These are phyloP conservation scores for Trebouxia sp. DNA, from an alignment of 139 green algal species.

Conservation along the genomic window DNA sequence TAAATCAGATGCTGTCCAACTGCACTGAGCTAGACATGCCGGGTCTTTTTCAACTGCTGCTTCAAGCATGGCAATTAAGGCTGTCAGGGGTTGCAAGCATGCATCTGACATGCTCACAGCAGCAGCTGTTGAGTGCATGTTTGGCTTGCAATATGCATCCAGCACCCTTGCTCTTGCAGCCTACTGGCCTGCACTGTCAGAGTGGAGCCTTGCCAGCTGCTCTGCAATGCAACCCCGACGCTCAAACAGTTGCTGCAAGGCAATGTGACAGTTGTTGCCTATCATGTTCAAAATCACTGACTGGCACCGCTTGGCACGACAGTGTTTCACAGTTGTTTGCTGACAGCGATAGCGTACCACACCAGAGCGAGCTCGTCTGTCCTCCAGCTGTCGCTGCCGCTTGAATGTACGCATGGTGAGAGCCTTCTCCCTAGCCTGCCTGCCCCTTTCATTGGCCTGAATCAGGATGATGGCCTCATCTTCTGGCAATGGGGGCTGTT, in stretches of 20 bases:
- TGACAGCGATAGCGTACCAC: conserved; percentile 9
- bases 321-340: neutral
- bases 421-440: conserved; percentile 65
- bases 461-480: conserved; percentile 74
- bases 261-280: no score
- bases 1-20: neutral
- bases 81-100: no score
- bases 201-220: no score
- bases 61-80: no score
- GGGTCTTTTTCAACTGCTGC: no score
- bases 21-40: neutral
- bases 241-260: neutral
- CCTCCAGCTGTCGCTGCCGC: conserved; percentile 64
- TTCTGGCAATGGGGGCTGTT: conserved; percentile 46
- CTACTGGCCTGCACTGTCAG: no score
- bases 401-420: conserved; percentile 53
- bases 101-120: no score
- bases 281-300: no score
- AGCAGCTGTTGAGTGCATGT: no score
- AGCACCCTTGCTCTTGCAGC: no score
- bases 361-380: conserved; percentile 51
- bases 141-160: no score
- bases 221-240: no score
- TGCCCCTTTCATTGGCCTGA: conserved; percentile 72
- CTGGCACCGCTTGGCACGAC: neutral